Percentiles rank a stretch among this genome's conserved stretches.
phyloP scores from a whole-genome alignment of 306 rosid genomes.

The Citrullus colocynthis region DNA sequence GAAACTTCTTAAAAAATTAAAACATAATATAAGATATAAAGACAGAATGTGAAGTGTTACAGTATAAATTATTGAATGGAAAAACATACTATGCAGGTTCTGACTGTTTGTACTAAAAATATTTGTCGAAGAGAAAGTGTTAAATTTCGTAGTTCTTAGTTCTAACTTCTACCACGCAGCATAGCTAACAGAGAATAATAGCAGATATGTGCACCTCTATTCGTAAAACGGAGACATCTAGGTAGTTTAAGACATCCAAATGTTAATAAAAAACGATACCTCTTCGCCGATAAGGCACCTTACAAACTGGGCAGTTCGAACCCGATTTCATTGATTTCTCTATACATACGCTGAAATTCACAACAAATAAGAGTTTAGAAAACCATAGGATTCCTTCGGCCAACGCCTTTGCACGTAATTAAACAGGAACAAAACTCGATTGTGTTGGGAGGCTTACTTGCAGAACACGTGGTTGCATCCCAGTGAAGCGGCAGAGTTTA shows the following conservation, averaged over 20 bases:
- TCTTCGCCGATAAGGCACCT: slow-evolving; percentile 70
- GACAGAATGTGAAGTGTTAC: neutral
- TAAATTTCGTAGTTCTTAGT: neutral
- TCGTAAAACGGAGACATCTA: neutral
- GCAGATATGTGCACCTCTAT: too few relatives aligned
- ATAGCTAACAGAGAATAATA: neutral
- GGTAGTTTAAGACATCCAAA: neutral
- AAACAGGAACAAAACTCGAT: neutral
- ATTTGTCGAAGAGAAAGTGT: neutral
- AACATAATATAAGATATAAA: neutral
- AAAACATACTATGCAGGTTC: neutral
- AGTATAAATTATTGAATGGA: neutral
- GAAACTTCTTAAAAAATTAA: neutral
- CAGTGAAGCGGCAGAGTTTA: slow-evolving; percentile 50
- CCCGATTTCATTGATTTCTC: slow-evolving; percentile 59
- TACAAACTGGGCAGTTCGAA: slow-evolving; percentile 76
- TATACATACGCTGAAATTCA: slow-evolving; percentile 46
- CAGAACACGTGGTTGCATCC: slow-evolving; percentile 89
- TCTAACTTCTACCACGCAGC: neutral
- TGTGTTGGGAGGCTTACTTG: slow-evolving; percentile 33
- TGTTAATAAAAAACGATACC: slow-evolving; percentile 21
- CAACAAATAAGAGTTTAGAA: neutral
- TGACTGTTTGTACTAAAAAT: neutral
- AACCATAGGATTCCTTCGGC: neutral
- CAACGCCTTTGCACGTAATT: neutral